Conservation (phyloP, 306 rosid species). For the Sesbania bispinosa region DNA sequence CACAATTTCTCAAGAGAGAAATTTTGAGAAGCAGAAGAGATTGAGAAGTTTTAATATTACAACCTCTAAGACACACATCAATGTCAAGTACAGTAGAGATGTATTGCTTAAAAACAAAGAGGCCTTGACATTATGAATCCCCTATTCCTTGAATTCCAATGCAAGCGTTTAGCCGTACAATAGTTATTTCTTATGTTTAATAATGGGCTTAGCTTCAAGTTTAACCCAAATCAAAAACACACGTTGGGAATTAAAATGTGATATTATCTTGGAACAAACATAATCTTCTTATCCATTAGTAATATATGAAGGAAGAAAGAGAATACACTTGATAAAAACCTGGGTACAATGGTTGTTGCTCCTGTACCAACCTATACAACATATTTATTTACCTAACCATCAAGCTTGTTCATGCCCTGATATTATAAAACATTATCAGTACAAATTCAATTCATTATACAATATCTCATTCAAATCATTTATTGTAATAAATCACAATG, state of each 20-base stretch:
- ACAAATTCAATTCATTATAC: too few relatives aligned
- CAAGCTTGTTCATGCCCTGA: neutral
- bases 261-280: neutral
- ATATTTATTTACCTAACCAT: neutral
- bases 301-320: neutral
- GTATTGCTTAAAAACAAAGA: slow-evolving; percentile 59
- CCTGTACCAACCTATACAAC: slow-evolving; percentile 17
- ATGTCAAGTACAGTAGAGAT: slow-evolving; percentile 33
- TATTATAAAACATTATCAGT: too few relatives aligned
- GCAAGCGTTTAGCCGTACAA: slow-evolving; percentile 53
- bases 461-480: too few relatives aligned
- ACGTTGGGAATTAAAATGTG: neutral
- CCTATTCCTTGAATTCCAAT: slow-evolving; percentile 64
- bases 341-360: slow-evolving; percentile 15
- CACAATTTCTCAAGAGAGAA: slow-evolving; percentile 6
- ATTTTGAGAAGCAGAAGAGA: neutral
- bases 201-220: slow-evolving; percentile 40
- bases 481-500: too few relatives aligned
- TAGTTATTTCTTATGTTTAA: slow-evolving; percentile 17
- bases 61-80: slow-evolving; percentile 22
- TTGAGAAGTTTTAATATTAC: neutral
- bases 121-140: slow-evolving; percentile 27
- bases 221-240: slow-evolving; percentile 30
- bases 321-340: neutral
- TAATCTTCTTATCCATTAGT: neutral